These are phyloP conservation scores for Wickerhamiella sergipiensis DNA, from an alignment of 805 yeast species.

Conservation along the genomic window DNA sequence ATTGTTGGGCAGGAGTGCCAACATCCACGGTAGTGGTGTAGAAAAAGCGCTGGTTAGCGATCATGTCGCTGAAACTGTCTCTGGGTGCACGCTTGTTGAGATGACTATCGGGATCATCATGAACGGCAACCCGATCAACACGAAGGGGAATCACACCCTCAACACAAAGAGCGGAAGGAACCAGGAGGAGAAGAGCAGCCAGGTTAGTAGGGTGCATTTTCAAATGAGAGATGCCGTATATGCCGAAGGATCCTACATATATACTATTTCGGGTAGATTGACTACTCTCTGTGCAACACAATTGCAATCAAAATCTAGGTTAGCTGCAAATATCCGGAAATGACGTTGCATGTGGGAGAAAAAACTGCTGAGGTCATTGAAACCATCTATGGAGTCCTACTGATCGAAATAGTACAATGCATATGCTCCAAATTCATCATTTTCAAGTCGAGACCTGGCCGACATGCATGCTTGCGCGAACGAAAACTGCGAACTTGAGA, in stretches of 20 bases:
- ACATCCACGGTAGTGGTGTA: conserved; percentile 27
- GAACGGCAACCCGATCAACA: not conserved
- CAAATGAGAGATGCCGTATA: not conserved
- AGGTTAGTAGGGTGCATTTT: not conserved
- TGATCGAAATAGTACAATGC: too few relatives aligned
- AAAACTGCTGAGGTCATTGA: not conserved
- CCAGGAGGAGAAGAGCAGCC: not conserved
- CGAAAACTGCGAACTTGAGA: too few relatives aligned
- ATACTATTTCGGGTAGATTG: not conserved
- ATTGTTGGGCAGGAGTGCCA: conserved; percentile 46
- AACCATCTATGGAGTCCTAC: too few relatives aligned
- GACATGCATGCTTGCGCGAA: too few relatives aligned
- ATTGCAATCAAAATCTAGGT: not conserved
- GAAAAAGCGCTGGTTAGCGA: conserved; percentile 24
- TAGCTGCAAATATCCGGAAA: not conserved
- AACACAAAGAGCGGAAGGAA: not conserved
- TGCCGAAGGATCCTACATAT: not conserved
- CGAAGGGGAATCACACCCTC: not conserved
- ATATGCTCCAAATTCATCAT: too few relatives aligned
- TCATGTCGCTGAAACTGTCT: conserved; percentile 1
- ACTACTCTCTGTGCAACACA: not conserved
- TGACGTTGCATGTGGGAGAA: not conserved
- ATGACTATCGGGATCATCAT: not conserved
- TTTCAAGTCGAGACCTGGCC: too few relatives aligned
- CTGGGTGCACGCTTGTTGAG: not conserved